Base-by-base conservation (phyloP, 345 rosid genomes). In the Eucalyptus grandis region DNA sequence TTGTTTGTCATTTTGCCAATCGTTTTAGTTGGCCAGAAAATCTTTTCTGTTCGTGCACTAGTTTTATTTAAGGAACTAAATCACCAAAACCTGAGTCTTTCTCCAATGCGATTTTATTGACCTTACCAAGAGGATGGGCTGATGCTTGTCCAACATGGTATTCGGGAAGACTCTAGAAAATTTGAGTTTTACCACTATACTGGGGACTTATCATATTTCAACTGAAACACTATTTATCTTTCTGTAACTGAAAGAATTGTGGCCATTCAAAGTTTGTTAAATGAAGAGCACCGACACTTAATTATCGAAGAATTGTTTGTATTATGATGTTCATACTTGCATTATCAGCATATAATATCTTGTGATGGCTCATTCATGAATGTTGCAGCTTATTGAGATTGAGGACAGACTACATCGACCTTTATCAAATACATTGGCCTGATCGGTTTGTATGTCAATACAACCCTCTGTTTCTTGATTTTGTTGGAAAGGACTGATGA, bases 341-440 rank as follows among this genome's bases (percentile, higher is more conserved):
- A 30, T 40, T 15, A 51, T 44, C 47, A 62, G 34, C 49, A 7
- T 85, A 14, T 86, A 30, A 30, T 62, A 44, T 89, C 26, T 40
- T 22, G 65, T 87, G 86, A 91, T 87, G 43, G 87, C 65, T 89
- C 31, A 31, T 87, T 60, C 87, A 21, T 83, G 87, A 80, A 72
- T 91, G 87, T 83, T 92, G 90, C 95, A 93, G 96, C 89, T 93
- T 94, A 86, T 83, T 31, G 88, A 91, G 94, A 89, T 86, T 93
- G 92, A 91, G 90, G 87, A 87, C 90, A n/a, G 95, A 94, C 91
- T 93, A 92, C 92, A 94, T 95, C 34, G 97, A 94, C 90, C 94
- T 94, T 85, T 94, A 92, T 91, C 96, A 95, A 92, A 93, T 95
- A 87, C 97, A 94, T 82, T 94, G 96, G 96, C 95, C 96, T 89